A percentile compares a stretch with the other conserved stretches of the same genome.
These are phyloP conservation scores for Castanea sativa DNA, from an alignment of 306 rosid species.

Conservation along the genomic window DNA sequence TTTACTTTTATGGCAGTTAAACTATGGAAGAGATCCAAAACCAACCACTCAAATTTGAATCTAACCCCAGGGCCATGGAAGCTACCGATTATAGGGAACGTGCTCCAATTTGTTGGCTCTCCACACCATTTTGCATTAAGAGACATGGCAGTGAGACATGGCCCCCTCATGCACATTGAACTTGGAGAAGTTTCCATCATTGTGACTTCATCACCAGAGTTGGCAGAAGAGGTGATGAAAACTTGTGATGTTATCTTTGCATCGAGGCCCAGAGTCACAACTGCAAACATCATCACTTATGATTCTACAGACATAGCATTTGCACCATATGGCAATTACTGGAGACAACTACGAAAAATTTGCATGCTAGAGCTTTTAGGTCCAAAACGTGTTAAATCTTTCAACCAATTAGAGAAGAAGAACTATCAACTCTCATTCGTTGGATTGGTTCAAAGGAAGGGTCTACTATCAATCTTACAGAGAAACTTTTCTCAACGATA, in stretches of 20 bases:
- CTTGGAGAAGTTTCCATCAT: constrained; percentile 37
- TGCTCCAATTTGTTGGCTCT: constrained; percentile 11
- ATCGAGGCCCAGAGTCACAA: constrained; percentile 15
- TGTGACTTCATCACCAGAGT: constrained; percentile 36
- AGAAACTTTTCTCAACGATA: constrained; percentile 12
- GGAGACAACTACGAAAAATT: constrained; percentile 30
- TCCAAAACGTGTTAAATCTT: neutral
- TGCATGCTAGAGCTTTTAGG: constrained; percentile 28
- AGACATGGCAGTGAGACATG: constrained; percentile 31
- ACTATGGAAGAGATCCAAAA: neutral
- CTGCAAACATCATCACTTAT: neutral
- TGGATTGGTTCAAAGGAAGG: constrained; percentile 1
- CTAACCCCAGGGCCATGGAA: constrained; percentile 35
- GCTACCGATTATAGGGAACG: constrained; percentile 36
- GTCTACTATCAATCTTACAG: constrained; percentile 20
- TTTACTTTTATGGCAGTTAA: neutral
- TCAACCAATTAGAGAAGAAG: constrained; percentile 1
- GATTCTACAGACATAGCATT: neutral
- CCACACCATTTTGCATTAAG: constrained; percentile 25
- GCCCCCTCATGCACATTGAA: constrained; percentile 42
- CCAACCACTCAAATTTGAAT: constrained; percentile 7
- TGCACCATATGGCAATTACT: constrained; percentile 30
- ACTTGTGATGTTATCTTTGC: constrained; percentile 33
- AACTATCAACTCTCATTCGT: constrained; percentile 2
- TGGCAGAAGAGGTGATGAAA: constrained; percentile 37